phyloP scores from a whole-genome alignment of 257 asterid species.

The Solanum pimpinellifolium region DNA sequence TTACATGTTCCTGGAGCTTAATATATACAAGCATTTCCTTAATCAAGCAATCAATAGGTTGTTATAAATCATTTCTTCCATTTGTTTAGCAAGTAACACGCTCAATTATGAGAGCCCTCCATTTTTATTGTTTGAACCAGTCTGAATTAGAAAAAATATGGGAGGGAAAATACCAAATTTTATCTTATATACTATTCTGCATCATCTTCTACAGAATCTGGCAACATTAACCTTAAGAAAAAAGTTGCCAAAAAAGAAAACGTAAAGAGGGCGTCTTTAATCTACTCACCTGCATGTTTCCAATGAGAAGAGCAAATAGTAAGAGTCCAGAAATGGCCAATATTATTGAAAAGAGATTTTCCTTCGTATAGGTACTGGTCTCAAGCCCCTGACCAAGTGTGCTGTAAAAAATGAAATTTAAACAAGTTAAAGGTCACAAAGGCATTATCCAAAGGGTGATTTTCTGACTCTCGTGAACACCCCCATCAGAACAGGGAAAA shows the following conservation, averaged over 20 bases:
- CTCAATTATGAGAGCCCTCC: background rate
- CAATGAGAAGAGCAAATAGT: conserved; percentile 90
- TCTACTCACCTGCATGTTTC: conserved; percentile 88
- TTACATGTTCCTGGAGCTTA: background rate
- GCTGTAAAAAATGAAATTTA: conserved; percentile 25
- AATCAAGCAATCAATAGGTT: background rate
- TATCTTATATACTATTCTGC: background rate
- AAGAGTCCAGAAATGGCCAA: conserved; percentile 75
- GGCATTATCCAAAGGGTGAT: background rate
- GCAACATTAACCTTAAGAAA: background rate
- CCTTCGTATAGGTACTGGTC: conserved; percentile 87
- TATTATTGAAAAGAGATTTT: conserved; percentile 73
- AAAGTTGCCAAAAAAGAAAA: background rate
- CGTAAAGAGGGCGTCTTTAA: background rate
- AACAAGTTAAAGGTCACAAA: background rate
- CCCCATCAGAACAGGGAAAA: background rate
- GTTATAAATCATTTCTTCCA: background rate
- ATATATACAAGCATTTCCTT: background rate
- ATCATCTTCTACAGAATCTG: background rate
- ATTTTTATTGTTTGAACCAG: background rate
- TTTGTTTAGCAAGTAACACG: background rate
- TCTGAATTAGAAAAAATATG: background rate
- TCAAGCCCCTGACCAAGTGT: conserved; percentile 93
- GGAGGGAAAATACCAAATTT: background rate
- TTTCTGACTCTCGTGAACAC: background rate